Base-by-base conservation (phyloP, 495 filamentous ascomycete genomes). In the Friedmanniomyces endolithicus region DNA sequence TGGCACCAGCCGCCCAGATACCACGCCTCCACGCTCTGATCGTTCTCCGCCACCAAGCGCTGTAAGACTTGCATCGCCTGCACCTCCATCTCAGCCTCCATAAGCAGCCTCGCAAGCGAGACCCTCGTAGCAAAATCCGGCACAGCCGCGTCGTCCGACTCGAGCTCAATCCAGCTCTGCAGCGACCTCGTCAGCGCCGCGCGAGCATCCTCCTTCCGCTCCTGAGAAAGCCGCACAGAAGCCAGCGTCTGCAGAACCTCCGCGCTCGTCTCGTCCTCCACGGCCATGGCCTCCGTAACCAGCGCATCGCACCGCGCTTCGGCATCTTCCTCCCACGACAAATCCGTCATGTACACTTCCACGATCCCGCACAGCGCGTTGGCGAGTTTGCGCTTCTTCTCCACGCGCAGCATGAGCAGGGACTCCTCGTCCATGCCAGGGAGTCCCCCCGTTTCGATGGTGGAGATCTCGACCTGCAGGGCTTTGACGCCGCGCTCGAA, bases 341-440 rank as follows among this genome's bases (percentile, higher is more conserved):
- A 76, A 72, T 99, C 94, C 27, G 89, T 97, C 94, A 99, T 99
- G 67, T 95, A 97, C 31, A 96, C 85, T 68, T 99, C 94, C 0
- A 85, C 80, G 52, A 95, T 82, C 1, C 84, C 86, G 68, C 94
- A 97, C 25, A 99, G 75, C 4, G 89, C 87, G 57, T 83, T 86
- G 0, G 87, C 86, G 35, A 97, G 70, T 65, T 90, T 88, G 47
- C 68, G 72, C 64, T 81, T 81, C 71, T 89, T 86, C 64, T 92
- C 85, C 19, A 74, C 75, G 23, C 82, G 60, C 29, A 69, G 41
- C 17, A 80, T 55, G 17, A 69, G 50, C 9, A 69, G 59, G 37
- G 66, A 62, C 55, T 74, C 67, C 52, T 79, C 68, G 20, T 75
- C 73, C 44, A 71, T 61, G 6, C 59, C 48, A 0, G 6, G 7